Conservation (phyloP, 139 green algal species). For the Eudorina sp. region DNA sequence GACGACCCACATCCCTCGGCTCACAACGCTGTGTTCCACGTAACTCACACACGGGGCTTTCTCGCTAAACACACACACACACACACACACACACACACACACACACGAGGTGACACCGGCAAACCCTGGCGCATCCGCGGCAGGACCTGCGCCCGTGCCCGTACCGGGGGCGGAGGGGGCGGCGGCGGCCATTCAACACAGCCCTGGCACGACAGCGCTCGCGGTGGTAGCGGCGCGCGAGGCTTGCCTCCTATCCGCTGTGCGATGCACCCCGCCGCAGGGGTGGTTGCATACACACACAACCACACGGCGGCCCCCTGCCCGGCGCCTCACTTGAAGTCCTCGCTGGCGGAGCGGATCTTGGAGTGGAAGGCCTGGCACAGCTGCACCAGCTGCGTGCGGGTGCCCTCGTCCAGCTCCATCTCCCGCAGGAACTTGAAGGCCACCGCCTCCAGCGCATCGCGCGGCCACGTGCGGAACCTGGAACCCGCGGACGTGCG, state of each 20-base stretch:
- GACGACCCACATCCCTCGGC: not conserved
- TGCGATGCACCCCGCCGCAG: too few relatives aligned
- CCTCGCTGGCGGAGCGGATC: conserved; percentile 59
- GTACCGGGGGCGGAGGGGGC: too few relatives aligned
- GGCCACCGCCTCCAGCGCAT: conserved; percentile 81
- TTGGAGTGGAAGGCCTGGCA: conserved; percentile 67
- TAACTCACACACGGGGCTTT: not conserved
- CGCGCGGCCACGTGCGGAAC: conserved; percentile 72
- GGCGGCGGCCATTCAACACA: too few relatives aligned
- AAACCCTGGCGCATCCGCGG: too few relatives aligned
- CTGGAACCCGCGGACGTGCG: conserved; percentile 31
- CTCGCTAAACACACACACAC: not conserved
- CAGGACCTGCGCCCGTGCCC: too few relatives aligned
- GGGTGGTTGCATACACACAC: not conserved
- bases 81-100: too few relatives aligned
- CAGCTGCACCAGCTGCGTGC: conserved; percentile 68
- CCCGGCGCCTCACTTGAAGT: conserved; percentile 56
- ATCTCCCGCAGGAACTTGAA: conserved; percentile 82
- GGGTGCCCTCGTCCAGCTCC: conserved; percentile 65
- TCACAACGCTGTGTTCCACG: not conserved
- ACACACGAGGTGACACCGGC: too few relatives aligned
- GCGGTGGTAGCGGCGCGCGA: too few relatives aligned
- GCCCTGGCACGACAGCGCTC: too few relatives aligned
- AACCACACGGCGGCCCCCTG: not conserved
- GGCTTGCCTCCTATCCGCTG: too few relatives aligned